Evolutionary conservation across 2,329 filamentous ascomycete genomes (phyloP).

Genomic region (Pseudogymnoascus verrucosus): DNA sequence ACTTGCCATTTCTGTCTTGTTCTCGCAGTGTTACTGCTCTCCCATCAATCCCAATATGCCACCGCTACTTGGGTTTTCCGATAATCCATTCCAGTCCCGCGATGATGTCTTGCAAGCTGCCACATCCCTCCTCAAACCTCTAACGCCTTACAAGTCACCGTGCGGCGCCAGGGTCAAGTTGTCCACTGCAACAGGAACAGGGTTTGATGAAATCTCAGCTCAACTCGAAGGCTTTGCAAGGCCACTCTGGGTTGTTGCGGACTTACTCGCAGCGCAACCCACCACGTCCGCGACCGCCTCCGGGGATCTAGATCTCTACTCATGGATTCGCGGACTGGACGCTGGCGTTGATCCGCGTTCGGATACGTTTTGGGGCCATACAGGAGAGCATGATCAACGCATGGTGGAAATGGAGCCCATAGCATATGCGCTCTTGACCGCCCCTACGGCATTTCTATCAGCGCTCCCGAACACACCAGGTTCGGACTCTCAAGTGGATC

Average conservation of each 20-base stretch:
- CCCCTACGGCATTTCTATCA: conserved; percentile 31
- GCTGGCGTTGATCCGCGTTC: conserved; percentile 26
- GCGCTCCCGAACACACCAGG: background rate
- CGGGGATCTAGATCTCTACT: conserved; percentile 8
- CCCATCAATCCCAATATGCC: conserved; percentile 27
- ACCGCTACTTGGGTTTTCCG: conserved; percentile 32
- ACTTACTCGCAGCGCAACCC: conserved; percentile 13
- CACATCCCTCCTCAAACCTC: conserved; percentile 25
- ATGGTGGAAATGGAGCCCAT: conserved; percentile 49
- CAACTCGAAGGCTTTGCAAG: conserved; percentile 38
- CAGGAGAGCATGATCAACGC: conserved; percentile 39
- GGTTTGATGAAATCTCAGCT: conserved; percentile 38
- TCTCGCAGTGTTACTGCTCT: background rate
- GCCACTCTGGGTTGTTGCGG: conserved; percentile 22
- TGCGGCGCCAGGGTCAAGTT: conserved; percentile 31
- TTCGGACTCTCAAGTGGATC: conserved; percentile 22
- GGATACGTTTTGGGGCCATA: conserved; percentile 39
- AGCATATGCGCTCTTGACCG: conserved; percentile 38
- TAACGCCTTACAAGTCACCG: conserved; percentile 27
- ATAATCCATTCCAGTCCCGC: conserved; percentile 32
- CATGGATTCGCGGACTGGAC: conserved; percentile 14
- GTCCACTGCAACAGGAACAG: conserved; percentile 31
- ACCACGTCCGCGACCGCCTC: background rate
- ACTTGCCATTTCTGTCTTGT: background rate
- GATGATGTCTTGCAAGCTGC: conserved; percentile 31